Evolutionary conservation across 202 grass and related monocot species (phyloP), one percentile per base, ranked within the genome.

Genomic region (Zizania palustris): DNA sequence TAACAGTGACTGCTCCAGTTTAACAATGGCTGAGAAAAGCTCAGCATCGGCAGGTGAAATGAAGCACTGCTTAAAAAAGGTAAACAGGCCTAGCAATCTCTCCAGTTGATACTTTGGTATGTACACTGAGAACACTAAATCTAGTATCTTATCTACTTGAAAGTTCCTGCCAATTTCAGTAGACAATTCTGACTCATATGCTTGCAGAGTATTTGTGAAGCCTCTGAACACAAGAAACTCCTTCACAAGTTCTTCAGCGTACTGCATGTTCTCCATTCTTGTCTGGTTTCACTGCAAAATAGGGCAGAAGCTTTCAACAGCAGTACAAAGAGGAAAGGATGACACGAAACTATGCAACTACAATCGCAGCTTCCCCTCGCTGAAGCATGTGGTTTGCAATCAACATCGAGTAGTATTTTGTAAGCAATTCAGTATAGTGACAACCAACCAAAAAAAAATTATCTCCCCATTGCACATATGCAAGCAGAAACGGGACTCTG

Each of bases 191-290:
- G 79, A 75, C 56, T 97, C 90, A 11, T 91, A 97, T 46, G 90
- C 68, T 87, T 93, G 90, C 45, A 97, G 67, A 3, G 86, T 89
- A 59, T 56, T 76, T 42, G 90, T 93, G 78, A 97, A 93, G 50
- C 93, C 93, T 67, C 90, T 93, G 75, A 97, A 97, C n/a, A 93
- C 79, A 65, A 97, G 81, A 73, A 91, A 97, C 72, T 97, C 93
- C 20, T 83, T 85, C 51, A 97, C 61, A 13, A 97, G 93, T 68
- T 91, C 90, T 86, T 97, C 83, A 0, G 90, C 93, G 72, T 91
- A 97, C 18, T 81, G 90, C 63, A 93, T 78, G 28, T 93, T 97
- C 83, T 97, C 93, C 93, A 97, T 97, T 51, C 21, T 28, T 78
- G 21, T 19, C 66, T 60, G 78, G 34, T 68, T 42, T 45, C 45